These are phyloP conservation scores for Naganishia sp. DNA, from an alignment of 1,284 basidiomycete species.

Conservation along the genomic window DNA sequence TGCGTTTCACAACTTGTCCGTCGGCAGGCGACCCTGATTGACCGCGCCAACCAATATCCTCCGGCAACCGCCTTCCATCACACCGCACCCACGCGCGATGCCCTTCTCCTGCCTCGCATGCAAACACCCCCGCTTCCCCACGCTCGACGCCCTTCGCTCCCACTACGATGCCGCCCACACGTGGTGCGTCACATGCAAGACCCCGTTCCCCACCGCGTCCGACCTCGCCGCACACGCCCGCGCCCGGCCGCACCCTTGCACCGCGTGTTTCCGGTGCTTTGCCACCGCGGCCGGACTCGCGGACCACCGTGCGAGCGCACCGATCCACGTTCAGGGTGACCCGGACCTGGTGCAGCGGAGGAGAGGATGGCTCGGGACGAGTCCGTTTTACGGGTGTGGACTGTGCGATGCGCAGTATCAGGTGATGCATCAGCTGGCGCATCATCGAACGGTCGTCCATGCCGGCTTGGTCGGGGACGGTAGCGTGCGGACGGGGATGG, in stretches of 20 bases:
- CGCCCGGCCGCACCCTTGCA: neutral
- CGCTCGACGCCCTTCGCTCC: neutral
- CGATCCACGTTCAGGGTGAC: neutral
- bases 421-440: conserved; percentile 8
- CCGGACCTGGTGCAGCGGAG: neutral
- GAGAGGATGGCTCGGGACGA: neutral
- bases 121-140: conserved; percentile 8
- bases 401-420: conserved; percentile 5
- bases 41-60: no score
- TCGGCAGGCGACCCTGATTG: no score
- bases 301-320: neutral
- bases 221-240: neutral
- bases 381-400: conserved; percentile 2
- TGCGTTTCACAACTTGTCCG: no score
- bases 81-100: neutral
- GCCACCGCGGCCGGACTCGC: neutral
- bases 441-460: neutral
- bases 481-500: neutral
- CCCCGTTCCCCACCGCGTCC: neutral
- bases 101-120: conserved; percentile 14
- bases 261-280: conserved; percentile 17
- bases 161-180: neutral
- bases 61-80: no score
- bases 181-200: conserved; percentile 16
- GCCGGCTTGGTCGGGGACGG: neutral